These are phyloP conservation scores for Fomitopsis palustris DNA, from an alignment of 1,284 basidiomycete species.

Conservation along the genomic window DNA sequence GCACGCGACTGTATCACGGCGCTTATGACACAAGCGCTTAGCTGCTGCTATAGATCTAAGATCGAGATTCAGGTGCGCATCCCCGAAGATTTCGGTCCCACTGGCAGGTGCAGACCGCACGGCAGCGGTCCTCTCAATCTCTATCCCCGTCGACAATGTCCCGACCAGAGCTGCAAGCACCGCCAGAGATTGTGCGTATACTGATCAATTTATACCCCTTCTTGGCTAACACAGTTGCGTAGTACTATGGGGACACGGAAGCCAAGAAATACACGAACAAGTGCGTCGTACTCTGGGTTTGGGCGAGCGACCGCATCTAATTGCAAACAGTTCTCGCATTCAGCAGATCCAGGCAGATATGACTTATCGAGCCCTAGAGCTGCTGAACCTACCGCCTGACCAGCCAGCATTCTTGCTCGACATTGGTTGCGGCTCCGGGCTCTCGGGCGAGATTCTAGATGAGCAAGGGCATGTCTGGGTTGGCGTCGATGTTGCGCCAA, in stretches of 20 bases:
- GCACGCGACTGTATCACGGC: background rate
- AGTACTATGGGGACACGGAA: slow-evolving; percentile 97
- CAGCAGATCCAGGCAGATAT: slow-evolving; percentile 98
- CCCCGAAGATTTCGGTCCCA: background rate
- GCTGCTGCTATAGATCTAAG: background rate
- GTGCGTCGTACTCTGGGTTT: slow-evolving; percentile 41
- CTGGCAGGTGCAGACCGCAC: background rate
- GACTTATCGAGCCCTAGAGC: slow-evolving; percentile 94
- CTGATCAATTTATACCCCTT: background rate
- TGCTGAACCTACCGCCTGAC: slow-evolving; percentile 78
- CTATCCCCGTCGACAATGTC: slow-evolving; percentile 59
- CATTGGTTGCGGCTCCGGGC: slow-evolving; percentile 96
- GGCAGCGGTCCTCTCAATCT: background rate
- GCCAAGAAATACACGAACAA: slow-evolving; percentile 97
- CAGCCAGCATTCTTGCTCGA: slow-evolving; percentile 87
- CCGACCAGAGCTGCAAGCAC: slow-evolving; percentile 91
- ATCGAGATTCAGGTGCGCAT: background rate
- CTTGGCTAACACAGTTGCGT: slow-evolving; percentile 13
- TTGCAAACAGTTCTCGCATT: slow-evolving; percentile 74
- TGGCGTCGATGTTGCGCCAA: slow-evolving; percentile 93
- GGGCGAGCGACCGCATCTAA: slow-evolving; percentile 2
- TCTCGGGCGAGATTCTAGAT: slow-evolving; percentile 96
- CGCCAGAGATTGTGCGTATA: slow-evolving; percentile 86
- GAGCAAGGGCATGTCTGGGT: slow-evolving; percentile 95
- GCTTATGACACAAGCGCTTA: background rate